A percentile compares a stretch with the other conserved stretches of the same genome.
Conservation (phyloP, 2,329 filamentous ascomycete genomes). For the Aurifilum marmelostoma region DNA sequence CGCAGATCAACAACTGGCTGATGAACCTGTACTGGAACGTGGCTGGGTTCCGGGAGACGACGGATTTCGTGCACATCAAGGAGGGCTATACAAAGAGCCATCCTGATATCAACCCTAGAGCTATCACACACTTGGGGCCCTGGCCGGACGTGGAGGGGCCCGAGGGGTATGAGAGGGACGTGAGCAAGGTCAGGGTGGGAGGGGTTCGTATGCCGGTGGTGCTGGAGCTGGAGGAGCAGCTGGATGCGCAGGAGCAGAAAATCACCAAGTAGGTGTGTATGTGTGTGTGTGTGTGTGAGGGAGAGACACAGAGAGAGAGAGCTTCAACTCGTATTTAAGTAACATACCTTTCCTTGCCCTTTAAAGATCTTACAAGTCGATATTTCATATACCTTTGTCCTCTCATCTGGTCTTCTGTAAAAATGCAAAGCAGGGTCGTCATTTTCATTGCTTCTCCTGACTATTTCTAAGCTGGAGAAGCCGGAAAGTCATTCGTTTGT, state of each 20-base stretch:
- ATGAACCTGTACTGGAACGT: constrained; percentile 62
- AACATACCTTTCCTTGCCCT: no score
- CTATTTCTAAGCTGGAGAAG: neutral
- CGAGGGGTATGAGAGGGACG: constrained; percentile 52
- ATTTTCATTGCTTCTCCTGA: neutral
- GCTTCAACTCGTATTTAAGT: no score
- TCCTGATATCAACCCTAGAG: constrained; percentile 60
- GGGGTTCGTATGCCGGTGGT: constrained; percentile 48
- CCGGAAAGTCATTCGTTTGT: neutral
- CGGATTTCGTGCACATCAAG: constrained; percentile 69
- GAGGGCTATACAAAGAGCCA: constrained; percentile 66
- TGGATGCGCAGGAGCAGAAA: neutral
- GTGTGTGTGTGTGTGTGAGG: no score
- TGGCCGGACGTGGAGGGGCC: constrained; percentile 57
- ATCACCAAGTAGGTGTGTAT: no score
- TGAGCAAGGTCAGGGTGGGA: constrained; percentile 51
- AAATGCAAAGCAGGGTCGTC: neutral
- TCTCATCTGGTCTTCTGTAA: neutral
- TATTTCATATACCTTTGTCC: neutral
- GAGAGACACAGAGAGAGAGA: no score
- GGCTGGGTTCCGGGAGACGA: constrained; percentile 58
- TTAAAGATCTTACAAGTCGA: neutral
- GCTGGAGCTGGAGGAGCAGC: constrained; percentile 37
- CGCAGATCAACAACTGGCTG: constrained; percentile 63
- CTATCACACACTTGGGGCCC: constrained; percentile 65